Evolutionary conservation across 2,329 filamentous ascomycete genomes (phyloP).

Genomic region (Trichophyton mentagrophytes): DNA sequence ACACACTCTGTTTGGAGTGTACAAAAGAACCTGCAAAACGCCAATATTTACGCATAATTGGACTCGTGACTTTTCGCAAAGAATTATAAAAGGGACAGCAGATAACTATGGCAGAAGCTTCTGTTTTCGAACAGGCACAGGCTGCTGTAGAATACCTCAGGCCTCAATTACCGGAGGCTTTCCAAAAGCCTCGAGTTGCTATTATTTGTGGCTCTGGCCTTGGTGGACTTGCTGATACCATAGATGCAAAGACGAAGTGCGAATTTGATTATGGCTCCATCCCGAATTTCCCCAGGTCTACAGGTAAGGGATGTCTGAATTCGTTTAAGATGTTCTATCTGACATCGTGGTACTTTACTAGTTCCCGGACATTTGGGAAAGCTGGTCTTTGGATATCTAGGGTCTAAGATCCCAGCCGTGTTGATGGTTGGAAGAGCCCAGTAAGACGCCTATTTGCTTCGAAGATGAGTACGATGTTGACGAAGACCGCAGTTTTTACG

Average conservation of each 20-base stretch:
- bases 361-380: conserved; percentile 52
- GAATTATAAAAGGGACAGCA: background rate
- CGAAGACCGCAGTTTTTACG: conserved; percentile 44
- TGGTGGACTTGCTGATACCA: conserved; percentile 43
- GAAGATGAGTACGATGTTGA: background rate
- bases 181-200: conserved; percentile 45
- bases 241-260: conserved; percentile 29
- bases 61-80: background rate
- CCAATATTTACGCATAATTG: background rate
- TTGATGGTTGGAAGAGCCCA: conserved; percentile 53
- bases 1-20: background rate
- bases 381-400: conserved; percentile 50
- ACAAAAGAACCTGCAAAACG: background rate
- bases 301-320: conserved; percentile 36
- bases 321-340: background rate
- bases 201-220: conserved; percentile 55
- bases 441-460: conserved; percentile 31
- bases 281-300: conserved; percentile 49
- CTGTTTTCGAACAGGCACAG: conserved; percentile 17
- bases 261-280: conserved; percentile 47
- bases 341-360: conserved; percentile 11
- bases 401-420: conserved; percentile 43
- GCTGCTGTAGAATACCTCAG: conserved; percentile 42
- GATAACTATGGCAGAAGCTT: conserved; percentile 9
- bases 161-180: conserved; percentile 34